Percentiles rank a stretch among this genome's conserved stretches.
Conservation (phyloP, 495 filamentous ascomycete species). For the Bryoglossum gracile region DNA sequence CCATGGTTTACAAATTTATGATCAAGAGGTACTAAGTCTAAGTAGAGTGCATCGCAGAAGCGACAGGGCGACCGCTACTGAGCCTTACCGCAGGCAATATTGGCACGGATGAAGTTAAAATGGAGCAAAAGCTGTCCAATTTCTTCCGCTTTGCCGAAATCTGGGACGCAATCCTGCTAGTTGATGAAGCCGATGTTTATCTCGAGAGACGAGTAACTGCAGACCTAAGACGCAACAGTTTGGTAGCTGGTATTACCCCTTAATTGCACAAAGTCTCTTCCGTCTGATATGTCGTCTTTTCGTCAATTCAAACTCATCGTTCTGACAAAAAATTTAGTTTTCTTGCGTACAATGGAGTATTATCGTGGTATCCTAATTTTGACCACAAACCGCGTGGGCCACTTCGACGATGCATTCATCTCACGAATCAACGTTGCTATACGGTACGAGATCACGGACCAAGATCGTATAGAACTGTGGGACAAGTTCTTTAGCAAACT, state of each 20-base stretch:
- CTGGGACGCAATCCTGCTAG: constrained; percentile 46
- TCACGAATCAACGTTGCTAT: constrained; percentile 23
- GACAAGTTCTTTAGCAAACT: constrained; percentile 28
- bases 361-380: constrained; percentile 20
- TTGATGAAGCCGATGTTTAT: constrained; percentile 46
- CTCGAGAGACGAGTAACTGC: constrained; percentile 37
- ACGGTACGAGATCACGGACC: constrained; percentile 5
- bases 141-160: constrained; percentile 3
- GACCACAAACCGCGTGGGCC: constrained; percentile 26
- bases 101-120: neutral
- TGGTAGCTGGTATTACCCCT: no score
- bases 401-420: constrained; percentile 29
- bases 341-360: constrained; percentile 27
- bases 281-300: no score
- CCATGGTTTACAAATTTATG: no score
- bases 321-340: constrained; percentile 16
- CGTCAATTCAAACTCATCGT: no score
- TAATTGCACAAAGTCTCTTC: no score
- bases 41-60: constrained; percentile 9
- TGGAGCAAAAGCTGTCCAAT: neutral
- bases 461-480: constrained; percentile 25
- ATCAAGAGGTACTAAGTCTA: no score
- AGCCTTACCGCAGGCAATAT: neutral
- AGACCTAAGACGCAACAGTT: constrained; percentile 43
- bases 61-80: neutral